Conservation (phyloP, 2,329 filamentous ascomycete species). For the Coniochaeta sp. region DNA sequence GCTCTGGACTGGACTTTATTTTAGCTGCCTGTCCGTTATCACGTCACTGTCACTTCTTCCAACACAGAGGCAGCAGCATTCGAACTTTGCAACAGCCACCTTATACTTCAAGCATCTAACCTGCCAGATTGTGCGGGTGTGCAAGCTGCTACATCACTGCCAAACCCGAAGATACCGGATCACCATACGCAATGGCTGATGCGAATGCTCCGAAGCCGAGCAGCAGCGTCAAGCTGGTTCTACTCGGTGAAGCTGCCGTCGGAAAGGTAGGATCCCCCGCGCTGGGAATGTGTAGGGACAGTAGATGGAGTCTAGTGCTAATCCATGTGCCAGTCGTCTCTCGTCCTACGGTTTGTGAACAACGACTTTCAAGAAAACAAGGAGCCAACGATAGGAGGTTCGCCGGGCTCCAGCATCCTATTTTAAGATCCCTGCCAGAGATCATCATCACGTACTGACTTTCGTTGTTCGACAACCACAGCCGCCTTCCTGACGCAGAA, state of each 20-base stretch:
- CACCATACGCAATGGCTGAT: slow-evolving; percentile 57
- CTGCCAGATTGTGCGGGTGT: neutral
- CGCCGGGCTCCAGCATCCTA: slow-evolving; percentile 18
- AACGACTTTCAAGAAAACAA: slow-evolving; percentile 99
- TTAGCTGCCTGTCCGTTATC: neutral
- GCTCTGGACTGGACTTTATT: neutral
- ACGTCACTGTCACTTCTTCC: neutral
- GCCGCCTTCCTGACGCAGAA: slow-evolving; percentile 98
- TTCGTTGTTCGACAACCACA: slow-evolving; percentile 25
- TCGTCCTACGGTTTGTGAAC: slow-evolving; percentile 97
- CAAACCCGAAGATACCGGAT: neutral
- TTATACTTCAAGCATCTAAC: neutral
- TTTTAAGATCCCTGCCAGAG: neutral
- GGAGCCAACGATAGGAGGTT: slow-evolving; percentile 97
- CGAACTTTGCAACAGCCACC: neutral
- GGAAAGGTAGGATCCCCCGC: slow-evolving; percentile 66
- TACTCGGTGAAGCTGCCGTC: slow-evolving; percentile 94
- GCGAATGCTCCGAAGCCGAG: slow-evolving; percentile 81
- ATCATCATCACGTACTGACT: neutral
- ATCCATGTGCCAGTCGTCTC: slow-evolving; percentile 64
- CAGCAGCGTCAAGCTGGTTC: slow-evolving; percentile 98
- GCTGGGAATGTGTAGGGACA: neutral
- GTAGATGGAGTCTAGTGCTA: neutral
- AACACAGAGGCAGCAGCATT: neutral
- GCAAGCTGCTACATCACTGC: slow-evolving; percentile 3